These are phyloP conservation scores for Rhododendron williamsianum DNA, from an alignment of 148 eudicot species.

Conservation along the genomic window DNA sequence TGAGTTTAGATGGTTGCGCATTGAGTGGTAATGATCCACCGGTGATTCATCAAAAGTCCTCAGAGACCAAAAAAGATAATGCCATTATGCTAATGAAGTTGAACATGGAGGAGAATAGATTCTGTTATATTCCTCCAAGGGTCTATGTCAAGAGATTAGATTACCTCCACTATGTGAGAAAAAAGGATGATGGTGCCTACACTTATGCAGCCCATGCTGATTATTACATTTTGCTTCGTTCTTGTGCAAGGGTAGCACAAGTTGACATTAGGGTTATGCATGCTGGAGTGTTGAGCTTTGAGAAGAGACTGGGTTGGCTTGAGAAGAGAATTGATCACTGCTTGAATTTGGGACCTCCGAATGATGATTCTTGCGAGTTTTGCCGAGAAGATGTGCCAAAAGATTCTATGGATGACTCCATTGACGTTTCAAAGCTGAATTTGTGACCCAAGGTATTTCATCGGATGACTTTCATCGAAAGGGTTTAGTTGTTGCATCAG, in stretches of 20 bases:
- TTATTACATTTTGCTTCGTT: constrained; percentile 73
- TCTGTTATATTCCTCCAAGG: constrained; percentile 77
- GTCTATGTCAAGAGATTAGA: constrained; percentile 41
- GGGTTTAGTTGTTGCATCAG: neutral
- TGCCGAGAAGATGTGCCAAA: constrained; percentile 19
- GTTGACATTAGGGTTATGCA: constrained; percentile 76
- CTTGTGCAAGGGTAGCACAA: constrained; percentile 63
- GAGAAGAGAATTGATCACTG: constrained; percentile 57
- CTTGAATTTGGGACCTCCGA: constrained; percentile 23
- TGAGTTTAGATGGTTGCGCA: constrained; percentile 9
- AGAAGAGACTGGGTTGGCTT: constrained; percentile 62
- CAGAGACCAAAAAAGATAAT: constrained; percentile 18
- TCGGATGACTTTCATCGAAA: neutral
- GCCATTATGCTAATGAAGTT: constrained; percentile 44
- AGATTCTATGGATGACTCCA: constrained; percentile 13
- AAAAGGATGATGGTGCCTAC: constrained; percentile 47
- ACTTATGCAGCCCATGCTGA: constrained; percentile 70
- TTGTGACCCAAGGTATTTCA: constrained; percentile 16
- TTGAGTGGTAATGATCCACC: constrained; percentile 12
- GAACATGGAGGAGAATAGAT: constrained; percentile 75
- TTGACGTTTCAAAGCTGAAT: constrained; percentile 17
- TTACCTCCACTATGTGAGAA: constrained; percentile 53
- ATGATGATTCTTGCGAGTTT: constrained; percentile 18
- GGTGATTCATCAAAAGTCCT: constrained; percentile 1
- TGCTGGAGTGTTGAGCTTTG: constrained; percentile 53